Conservation (phyloP, 768 basidiomycete genomes). For the Leucocoprinus sp. region DNA sequence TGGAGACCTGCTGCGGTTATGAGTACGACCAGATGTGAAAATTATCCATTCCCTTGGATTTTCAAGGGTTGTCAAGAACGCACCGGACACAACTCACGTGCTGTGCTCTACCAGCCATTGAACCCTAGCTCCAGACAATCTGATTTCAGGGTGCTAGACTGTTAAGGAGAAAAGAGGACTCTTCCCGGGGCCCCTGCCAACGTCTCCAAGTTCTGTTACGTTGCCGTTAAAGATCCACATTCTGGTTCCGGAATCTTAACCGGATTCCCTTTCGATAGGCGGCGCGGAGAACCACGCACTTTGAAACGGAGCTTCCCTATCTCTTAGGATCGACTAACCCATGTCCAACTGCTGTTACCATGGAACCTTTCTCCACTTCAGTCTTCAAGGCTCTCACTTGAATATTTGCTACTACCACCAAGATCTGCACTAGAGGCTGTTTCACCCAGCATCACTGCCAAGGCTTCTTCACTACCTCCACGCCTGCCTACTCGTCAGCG, state of each 20-base stretch:
- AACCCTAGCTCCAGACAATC: slow-evolving; percentile 70
- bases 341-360: slow-evolving; percentile 83
- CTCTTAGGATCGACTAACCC: slow-evolving; percentile 81
- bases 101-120: slow-evolving; percentile 63
- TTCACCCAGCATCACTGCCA: slow-evolving; percentile 51
- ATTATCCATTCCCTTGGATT: slow-evolving; percentile 67
- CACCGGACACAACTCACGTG: slow-evolving; percentile 67
- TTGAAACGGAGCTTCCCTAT: slow-evolving; percentile 71
- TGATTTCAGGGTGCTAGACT: slow-evolving; percentile 65
- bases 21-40: slow-evolving; percentile 68
- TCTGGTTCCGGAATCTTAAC: slow-evolving; percentile 74
- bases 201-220: slow-evolving; percentile 56
- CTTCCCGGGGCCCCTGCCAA: slow-evolving; percentile 68
- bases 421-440: slow-evolving; percentile 81
- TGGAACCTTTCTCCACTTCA: slow-evolving; percentile 86
- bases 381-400: slow-evolving; percentile 81
- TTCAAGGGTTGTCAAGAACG: slow-evolving; percentile 64
- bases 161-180: slow-evolving; percentile 77
- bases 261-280: slow-evolving; percentile 73
- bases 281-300: slow-evolving; percentile 52
- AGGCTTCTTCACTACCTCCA: slow-evolving; percentile 76
- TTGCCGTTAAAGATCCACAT: slow-evolving; percentile 64
- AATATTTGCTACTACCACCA: slow-evolving; percentile 87
- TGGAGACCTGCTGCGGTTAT: slow-evolving; percentile 77
- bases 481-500: slow-evolving; percentile 70